Base-by-base conservation (phyloP, 768 basidiomycete species). In the Lactifluus pinguis region DNA sequence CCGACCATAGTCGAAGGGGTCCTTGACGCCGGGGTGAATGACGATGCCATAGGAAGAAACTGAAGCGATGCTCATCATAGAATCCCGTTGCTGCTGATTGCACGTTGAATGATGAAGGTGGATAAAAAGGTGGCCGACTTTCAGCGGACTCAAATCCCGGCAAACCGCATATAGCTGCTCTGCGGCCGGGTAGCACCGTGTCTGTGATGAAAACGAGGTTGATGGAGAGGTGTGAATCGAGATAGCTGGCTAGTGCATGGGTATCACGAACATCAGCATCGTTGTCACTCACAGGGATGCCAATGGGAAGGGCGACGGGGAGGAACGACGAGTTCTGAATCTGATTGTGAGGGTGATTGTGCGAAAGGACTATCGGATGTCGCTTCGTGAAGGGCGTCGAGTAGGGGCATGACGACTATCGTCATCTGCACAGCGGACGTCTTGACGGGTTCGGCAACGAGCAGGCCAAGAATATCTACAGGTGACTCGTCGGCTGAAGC, bases 1-100 rank as follows among this genome's bases (percentile, higher is more conserved):
- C 7, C 83, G 69, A 56, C 80, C 85, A 61, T 84, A 91, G 45
- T 86, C 87, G 70, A 92, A 92, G 0, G 89, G 89, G 70, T 92
- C 89, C 3, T 65, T 69, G 1, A 78, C 70, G 17, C 89, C 89
- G n/a, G 77, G 70, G 58, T 86, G 79, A 61, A 87, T 74, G 39
- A 87, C 81, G 3, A 76, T 76, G 3, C 90, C 89, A 61, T 87
- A 89, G 0, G 89, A 90, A 0, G 89, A 91, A 5, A 91, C 80
- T 0, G 89, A 90, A 0, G 86, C 85, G 53, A 92, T 84, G 67
- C 86, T 89, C 71, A 85, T 80, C 13, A 83, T 53, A 0, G 88
- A 88, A 41, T 85, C 83, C 14, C 79, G 80, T 51, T 75, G 76
- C 9, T 68, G 68, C 51, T 85, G 81, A 14, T 59, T 70, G 29